Evolutionary conservation across 495 filamentous ascomycete species (phyloP), one percentile per base, ranked within the genome.

Genomic region (Neurospora sp.): DNA sequence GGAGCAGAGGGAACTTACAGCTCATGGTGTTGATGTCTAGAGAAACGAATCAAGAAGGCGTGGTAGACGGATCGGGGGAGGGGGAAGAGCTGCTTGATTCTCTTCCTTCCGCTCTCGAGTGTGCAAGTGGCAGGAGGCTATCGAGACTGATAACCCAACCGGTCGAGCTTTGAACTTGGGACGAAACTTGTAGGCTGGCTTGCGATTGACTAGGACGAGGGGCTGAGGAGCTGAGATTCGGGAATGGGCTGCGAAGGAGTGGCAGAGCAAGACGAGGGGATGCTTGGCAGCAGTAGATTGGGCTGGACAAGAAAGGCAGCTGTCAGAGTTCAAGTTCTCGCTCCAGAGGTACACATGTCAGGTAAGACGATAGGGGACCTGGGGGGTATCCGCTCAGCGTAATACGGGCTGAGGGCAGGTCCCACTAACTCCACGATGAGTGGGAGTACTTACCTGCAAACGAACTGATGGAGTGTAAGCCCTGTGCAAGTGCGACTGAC

Each of bases 1-100:
- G 73, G 73, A 80, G 71, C 38, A 78, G 75, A 73, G 74, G 69
- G 39, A 75, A 81, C 80, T 80, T 82, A 82, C 80, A 81, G 79
- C 80, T 82, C 80, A 82, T 82, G 74, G 71, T 80, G 54, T 42
- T 74, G 75, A 79, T 78, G 76, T 75, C 76, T 79, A 35, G 27
- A 41, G 42, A 39, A 49, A 35, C 70, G 49, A 76, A 66, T 18
- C 70, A 73, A 73, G 69, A 71, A 54, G 69, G 70, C 20, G 72
- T 40, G 40, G 27, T n/a, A 37, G 70, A 40, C 41, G 70, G 12
- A 35, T 40, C 5, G 37, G 54, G 31, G 39, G 38, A 72, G 69
- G 72, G 39, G 20, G 71, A 23, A 60, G 46, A 70, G 27, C 46
- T 72, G 71, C 18, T 72, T 60, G 39, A 12, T 39, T 70, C 62